Evolutionary conservation across 2,329 filamentous ascomycete genomes (phyloP), one percentile per base, ranked within the genome.

Genomic region (Colletotrichum lindemuthianum): DNA sequence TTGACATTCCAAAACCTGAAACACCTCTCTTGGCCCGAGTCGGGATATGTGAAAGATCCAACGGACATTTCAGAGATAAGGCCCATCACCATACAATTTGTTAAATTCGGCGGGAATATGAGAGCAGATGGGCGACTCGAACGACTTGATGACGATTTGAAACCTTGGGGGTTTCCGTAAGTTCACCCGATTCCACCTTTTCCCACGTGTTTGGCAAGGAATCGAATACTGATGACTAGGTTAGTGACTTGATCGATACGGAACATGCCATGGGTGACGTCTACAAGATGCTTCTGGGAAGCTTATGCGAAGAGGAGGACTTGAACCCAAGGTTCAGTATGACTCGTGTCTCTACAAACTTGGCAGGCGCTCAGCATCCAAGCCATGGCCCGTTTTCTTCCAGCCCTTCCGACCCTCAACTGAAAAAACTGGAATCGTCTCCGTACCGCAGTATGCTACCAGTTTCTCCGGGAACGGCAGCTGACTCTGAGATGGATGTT

Each of bases 241-340:
- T 24, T 34, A 71, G 72, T 2, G 73, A 74, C 44, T 56, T 75
- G 32, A 71, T 74, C 16, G 73, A 74, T 39, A 70, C 68, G 1
- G 72, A 74, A 32, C 70, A 58, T 7, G 67, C 69, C 0, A 43
- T 55, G 1, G 71, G 71, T 1, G 70, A 75, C 43, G 60, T 74
- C 11, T 70, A 74, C 32, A 75, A 75, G 45, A 74, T 75, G 72
- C 70, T 74, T 11, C 57, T 74, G 2, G 72, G 72, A 8, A 74
- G 72, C 24, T 16, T 41, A 9, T 64, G 50, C 15, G 24, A 24
- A 24, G 24, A 24, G 5, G 24, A 24, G 5, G 24, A 24, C 24
- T 24, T 24, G 24, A 24, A 4, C 4, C 24, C 24, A 24, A 24
- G 24, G 24, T 24, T 24, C 24, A 24, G 24, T 24, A 24, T 24